Base-by-base conservation (phyloP, 2,329 filamentous ascomycete species). In the Pseudomassariella vexata region DNA sequence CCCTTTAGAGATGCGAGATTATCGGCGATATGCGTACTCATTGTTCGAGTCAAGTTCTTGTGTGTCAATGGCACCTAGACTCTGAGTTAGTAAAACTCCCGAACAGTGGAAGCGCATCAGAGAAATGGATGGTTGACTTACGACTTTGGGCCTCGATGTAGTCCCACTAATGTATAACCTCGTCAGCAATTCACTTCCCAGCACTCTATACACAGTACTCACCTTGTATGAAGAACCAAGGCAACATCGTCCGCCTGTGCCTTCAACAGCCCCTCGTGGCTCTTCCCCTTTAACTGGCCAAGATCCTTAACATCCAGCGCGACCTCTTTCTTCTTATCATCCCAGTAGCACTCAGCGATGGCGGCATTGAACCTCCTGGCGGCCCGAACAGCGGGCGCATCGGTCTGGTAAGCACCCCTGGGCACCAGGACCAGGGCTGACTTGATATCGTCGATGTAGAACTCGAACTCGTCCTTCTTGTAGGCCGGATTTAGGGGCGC, bases 391-490 rank as follows among this genome's bases (percentile, higher is more conserved):
- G 82, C 85, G 9, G 84, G 73, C 8, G 76, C 79, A 52, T 80
- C 66, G 45, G 78, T 70, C 9, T 68, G 66, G 48, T 77, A 84
- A 10, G 80, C 76, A 11, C 84, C 85, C 45, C 68, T 69, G 9
- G 86, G 85, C 8, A 94, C 82, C 21, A 94, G 67, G 19, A 87
- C 75, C 37, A 94, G 65, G 20, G 81, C 81, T 5, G 86, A 90
- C 53, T 80, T 85, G 47, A 94, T 69, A 54, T 94, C 86, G 43
- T 88, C 82, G 50, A 94, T 90, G 60, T 92, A 94, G 61, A 94
- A 94, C 56, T 92, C 86, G 55, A 90, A 92, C 58, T 94, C 86
- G 36, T 80, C 80, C 60, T 92, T 85, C 65, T 89, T 94, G 67
- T 94, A 94, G 26, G 80, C 82, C 24, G 86, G 79, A 58, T 94